A percentile compares a stretch with the other conserved stretches of the same genome.
Conservation (phyloP, 2,329 filamentous ascomycete species). For the Colletotrichum siamense region DNA sequence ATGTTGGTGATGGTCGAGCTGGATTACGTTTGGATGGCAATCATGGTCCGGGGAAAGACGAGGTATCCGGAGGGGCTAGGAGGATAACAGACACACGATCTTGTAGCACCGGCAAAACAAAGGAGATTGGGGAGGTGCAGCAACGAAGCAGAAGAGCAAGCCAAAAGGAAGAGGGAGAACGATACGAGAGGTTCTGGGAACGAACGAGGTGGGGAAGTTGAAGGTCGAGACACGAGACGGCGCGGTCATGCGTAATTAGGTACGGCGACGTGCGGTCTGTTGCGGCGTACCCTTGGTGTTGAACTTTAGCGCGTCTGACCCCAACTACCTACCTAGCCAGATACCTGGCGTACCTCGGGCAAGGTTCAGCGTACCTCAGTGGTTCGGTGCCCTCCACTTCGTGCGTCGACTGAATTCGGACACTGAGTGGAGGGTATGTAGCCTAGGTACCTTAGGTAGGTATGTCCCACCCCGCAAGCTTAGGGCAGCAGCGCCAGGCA, state of each 20-base stretch:
- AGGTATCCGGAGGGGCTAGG: not conserved
- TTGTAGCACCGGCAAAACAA: not conserved
- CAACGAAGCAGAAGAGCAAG: not conserved
- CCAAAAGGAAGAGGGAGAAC: not conserved
- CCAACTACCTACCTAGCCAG: not conserved
- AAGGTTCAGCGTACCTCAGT: not conserved
- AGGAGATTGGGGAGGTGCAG: not conserved
- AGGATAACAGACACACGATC: not conserved
- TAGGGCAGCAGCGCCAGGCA: not conserved
- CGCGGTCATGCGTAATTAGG: slow-evolving; percentile 14
- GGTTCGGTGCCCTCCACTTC: not conserved
- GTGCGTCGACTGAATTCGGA: not conserved
- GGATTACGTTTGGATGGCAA: not conserved
- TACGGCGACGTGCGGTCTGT: slow-evolving; percentile 10
- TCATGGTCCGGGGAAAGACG: slow-evolving; percentile 2
- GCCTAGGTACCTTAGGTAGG: too few species aligned
- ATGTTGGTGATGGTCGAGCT: not conserved
- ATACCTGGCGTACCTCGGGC: not conserved
- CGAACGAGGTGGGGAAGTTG: slow-evolving; percentile 15
- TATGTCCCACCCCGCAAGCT: not conserved
- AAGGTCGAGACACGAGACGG: slow-evolving; percentile 18
- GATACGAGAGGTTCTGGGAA: slow-evolving; percentile 11
- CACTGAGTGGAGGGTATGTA: not conserved
- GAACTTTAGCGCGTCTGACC: slow-evolving; percentile 15
- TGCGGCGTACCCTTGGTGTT: slow-evolving; percentile 14